These are phyloP conservation scores for Mycena haematopus DNA, from an alignment of 768 basidiomycete species.

Conservation along the genomic window DNA sequence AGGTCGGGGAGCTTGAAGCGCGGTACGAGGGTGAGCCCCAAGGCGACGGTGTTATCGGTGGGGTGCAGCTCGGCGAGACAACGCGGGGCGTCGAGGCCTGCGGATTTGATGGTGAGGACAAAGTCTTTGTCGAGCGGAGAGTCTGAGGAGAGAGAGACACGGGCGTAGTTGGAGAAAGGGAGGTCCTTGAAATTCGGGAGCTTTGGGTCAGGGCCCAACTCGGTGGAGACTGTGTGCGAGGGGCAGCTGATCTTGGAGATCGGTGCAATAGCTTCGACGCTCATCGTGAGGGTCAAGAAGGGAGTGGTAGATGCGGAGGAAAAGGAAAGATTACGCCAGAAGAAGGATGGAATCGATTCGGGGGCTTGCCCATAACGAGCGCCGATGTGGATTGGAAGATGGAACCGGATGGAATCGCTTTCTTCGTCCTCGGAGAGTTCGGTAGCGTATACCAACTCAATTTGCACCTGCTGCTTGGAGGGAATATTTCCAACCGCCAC, in stretches of 20 bases:
- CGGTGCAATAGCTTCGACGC: slow-evolving; percentile 21
- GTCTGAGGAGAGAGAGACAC: slow-evolving; percentile 20
- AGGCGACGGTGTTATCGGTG: slow-evolving; percentile 35
- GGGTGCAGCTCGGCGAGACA: slow-evolving; percentile 46
- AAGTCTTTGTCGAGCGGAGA: slow-evolving; percentile 44
- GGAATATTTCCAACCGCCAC: slow-evolving; percentile 28
- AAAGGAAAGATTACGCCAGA: slow-evolving; percentile 2
- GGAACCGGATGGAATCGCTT: slow-evolving; percentile 26
- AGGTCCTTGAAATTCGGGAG: slow-evolving; percentile 29
- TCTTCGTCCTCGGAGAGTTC: slow-evolving; percentile 28
- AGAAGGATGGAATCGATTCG: neutral
- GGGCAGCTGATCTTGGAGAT: slow-evolving; percentile 26
- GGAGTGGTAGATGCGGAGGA: slow-evolving; percentile 6
- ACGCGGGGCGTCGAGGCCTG: slow-evolving; percentile 47
- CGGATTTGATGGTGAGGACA: slow-evolving; percentile 45
- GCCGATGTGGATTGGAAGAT: slow-evolving; percentile 24
- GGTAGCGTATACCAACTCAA: slow-evolving; percentile 27
- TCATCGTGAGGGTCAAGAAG: slow-evolving; percentile 15
- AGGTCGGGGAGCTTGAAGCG: slow-evolving; percentile 45
- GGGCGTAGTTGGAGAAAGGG: slow-evolving; percentile 27
- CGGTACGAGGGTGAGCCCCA: slow-evolving; percentile 52
- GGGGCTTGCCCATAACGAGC: slow-evolving; percentile 27
- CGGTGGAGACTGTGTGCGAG: slow-evolving; percentile 26
- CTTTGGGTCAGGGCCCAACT: slow-evolving; percentile 26
- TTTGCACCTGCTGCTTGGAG: slow-evolving; percentile 18